These are phyloP conservation scores for Santalum album DNA, from an alignment of 164 flowering plant species.

Conservation along the genomic window DNA sequence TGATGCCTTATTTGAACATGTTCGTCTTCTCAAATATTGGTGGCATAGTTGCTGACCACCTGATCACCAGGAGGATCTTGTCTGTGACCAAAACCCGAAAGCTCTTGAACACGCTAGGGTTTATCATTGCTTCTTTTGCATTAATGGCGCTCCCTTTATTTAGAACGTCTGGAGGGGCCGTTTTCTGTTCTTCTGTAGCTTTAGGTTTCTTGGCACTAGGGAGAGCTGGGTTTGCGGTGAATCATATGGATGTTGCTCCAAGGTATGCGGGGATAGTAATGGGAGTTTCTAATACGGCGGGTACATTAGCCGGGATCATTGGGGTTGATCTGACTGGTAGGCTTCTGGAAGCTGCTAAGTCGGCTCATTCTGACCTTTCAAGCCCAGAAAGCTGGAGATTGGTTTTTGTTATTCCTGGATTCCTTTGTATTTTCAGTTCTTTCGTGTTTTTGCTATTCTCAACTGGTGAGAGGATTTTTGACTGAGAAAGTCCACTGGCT, in stretches of 20 bases:
- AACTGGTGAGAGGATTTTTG: conserved; percentile 4
- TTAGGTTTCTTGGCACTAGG: conserved; percentile 2
- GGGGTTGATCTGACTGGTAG: conserved; percentile 2
- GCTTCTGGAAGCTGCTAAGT: conserved; percentile 1
- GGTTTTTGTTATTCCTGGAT: background rate
- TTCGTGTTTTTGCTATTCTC: background rate
- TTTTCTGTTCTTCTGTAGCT: conserved; percentile 2
- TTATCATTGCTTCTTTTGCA: conserved; percentile 1
- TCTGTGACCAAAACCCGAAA: conserved; percentile 4
- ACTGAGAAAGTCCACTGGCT: background rate
- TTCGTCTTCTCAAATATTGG: conserved; percentile 5
- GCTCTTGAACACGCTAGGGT: conserved; percentile 2
- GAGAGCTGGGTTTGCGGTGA: conserved; percentile 4
- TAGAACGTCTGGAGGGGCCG: background rate
- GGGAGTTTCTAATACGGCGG: conserved; percentile 5
- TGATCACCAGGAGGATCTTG: conserved; percentile 1
- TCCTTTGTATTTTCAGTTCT: conserved; percentile 2
- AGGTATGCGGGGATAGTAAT: conserved; percentile 2
- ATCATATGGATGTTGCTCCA: conserved; percentile 5
- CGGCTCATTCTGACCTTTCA: background rate
- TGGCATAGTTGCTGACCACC: background rate
- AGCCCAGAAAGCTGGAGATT: background rate
- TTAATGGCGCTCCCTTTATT: conserved; percentile 1
- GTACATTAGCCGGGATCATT: background rate
- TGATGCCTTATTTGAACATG: conserved; percentile 5